These are phyloP conservation scores for Beverwykella pulmonaria DNA, from an alignment of 495 filamentous ascomycete genomes.

Conservation along the genomic window DNA sequence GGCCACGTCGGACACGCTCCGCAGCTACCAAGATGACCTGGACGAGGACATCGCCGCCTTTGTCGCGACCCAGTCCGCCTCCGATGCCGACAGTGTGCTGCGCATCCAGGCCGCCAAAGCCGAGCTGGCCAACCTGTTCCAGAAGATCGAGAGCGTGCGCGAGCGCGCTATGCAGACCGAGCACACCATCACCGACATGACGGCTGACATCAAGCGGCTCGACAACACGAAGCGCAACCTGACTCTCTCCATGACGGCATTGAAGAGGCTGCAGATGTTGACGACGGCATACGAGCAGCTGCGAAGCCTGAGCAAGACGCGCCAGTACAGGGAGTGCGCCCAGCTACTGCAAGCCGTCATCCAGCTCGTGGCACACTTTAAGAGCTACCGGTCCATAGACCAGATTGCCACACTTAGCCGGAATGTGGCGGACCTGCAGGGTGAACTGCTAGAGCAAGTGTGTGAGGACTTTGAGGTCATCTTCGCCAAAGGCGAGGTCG, in stretches of 20 bases:
- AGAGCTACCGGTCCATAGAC: conserved; percentile 94
- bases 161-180: conserved; percentile 89
- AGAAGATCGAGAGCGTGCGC: conserved; percentile 93
- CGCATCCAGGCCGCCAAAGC: conserved; percentile 87
- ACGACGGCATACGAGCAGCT: conserved; percentile 98
- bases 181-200: conserved; percentile 97
- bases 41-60: conserved; percentile 75
- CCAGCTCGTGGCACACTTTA: conserved; percentile 98
- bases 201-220: conserved; percentile 96
- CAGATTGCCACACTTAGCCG: conserved; percentile 93
- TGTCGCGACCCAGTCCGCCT: conserved; percentile 78
- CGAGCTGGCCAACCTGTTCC: conserved; percentile 86
- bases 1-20: conserved; percentile 70
- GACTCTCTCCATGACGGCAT: conserved; percentile 94
- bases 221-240: conserved; percentile 96
- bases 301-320: conserved; percentile 73
- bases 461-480: conserved; percentile 97
- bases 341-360: conserved; percentile 93
- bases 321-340: conserved; percentile 96
- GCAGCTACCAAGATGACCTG: conserved; percentile 80
- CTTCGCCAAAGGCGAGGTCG: conserved; percentile 87
- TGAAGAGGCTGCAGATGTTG: conserved; percentile 97
- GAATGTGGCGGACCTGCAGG: conserved; percentile 91
- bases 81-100: conserved; percentile 82
- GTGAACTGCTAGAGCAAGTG: conserved; percentile 92